phyloP scores from a whole-genome alignment of 106 monocot species.

The Phalaenopsis equestris region DNA sequence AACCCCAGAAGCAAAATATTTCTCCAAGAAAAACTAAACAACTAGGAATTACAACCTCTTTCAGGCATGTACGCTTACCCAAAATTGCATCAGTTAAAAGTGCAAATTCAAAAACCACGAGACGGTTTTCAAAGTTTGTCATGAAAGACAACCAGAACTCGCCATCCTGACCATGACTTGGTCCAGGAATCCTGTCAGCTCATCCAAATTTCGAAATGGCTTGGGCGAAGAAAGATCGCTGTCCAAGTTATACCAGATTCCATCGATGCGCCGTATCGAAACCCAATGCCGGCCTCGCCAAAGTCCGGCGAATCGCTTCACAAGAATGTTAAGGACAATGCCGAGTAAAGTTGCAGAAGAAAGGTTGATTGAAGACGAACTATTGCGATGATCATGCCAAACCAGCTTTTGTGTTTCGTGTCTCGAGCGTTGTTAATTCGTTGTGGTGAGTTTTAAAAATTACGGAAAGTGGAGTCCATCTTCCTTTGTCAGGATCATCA shows the following conservation, averaged over 20 bases:
- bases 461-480: constrained; percentile 60
- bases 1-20: no score
- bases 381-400: constrained; percentile 83
- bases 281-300: constrained; percentile 87
- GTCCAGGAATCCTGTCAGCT: constrained; percentile 42
- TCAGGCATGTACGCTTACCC: no score
- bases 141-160: constrained; percentile 53
- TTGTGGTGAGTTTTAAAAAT: constrained; percentile 86
- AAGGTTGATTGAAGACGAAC: constrained; percentile 56
- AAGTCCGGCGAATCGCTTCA: constrained; percentile 49
- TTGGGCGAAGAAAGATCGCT: constrained; percentile 57
- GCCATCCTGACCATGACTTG: constrained; percentile 37
- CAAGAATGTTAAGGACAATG: constrained; percentile 62
- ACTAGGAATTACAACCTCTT: no score
- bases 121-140: constrained; percentile 6
- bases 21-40: no score
- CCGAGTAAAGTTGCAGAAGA: constrained; percentile 43
- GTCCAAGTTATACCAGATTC: constrained; percentile 90
- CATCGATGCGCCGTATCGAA: constrained; percentile 44
- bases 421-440: constrained; percentile 56
- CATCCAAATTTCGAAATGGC: constrained; percentile 31
- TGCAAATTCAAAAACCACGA: background rate
- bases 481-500: constrained; percentile 39
- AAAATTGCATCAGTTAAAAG: no score
- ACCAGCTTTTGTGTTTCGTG: constrained; percentile 38